Percentiles rank a stretch among this genome's conserved stretches.
Evolutionary conservation across 2,329 filamentous ascomycete genomes (phyloP).

Genomic region (Myotisia sp.): DNA sequence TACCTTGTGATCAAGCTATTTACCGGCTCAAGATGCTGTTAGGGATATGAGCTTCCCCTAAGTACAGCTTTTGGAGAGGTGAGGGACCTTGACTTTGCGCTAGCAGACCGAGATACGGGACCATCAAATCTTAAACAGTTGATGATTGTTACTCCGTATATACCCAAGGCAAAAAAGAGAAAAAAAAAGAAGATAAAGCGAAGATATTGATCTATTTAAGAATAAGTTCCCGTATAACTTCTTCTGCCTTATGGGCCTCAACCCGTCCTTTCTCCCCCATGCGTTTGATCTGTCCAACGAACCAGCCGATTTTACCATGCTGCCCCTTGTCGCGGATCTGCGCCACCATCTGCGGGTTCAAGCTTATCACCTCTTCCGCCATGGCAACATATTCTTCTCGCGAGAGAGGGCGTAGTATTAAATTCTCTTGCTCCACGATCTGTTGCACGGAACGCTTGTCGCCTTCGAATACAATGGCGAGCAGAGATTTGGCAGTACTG

Average conservation of each 20-base stretch:
- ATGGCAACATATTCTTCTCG: constrained; percentile 42
- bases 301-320: constrained; percentile 51
- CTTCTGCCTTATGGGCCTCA: constrained; percentile 45
- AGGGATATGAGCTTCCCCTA: constrained; percentile 30
- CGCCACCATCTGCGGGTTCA: constrained; percentile 43
- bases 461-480: constrained; percentile 41
- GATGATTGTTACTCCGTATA: background rate
- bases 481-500: constrained; percentile 45
- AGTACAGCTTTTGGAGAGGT: constrained; percentile 35
- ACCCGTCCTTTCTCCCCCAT: constrained; percentile 46
- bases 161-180: background rate
- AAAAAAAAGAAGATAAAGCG: background rate
- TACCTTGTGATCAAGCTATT: no score
- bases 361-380: constrained; percentile 39
- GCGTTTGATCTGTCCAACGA: constrained; percentile 56
- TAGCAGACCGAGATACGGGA: background rate
- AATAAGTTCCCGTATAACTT: constrained; percentile 39
- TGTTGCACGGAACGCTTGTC: constrained; percentile 35
- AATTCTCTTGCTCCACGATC: constrained; percentile 43
- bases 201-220: constrained; percentile 10
- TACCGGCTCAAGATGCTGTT: constrained; percentile 35
- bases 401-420: constrained; percentile 42
- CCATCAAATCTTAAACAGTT: no score
- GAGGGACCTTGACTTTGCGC: constrained; percentile 7
- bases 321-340: constrained; percentile 47